Conservation (phyloP, 495 filamentous ascomycete species). For the Achaetomiella virescens region DNA sequence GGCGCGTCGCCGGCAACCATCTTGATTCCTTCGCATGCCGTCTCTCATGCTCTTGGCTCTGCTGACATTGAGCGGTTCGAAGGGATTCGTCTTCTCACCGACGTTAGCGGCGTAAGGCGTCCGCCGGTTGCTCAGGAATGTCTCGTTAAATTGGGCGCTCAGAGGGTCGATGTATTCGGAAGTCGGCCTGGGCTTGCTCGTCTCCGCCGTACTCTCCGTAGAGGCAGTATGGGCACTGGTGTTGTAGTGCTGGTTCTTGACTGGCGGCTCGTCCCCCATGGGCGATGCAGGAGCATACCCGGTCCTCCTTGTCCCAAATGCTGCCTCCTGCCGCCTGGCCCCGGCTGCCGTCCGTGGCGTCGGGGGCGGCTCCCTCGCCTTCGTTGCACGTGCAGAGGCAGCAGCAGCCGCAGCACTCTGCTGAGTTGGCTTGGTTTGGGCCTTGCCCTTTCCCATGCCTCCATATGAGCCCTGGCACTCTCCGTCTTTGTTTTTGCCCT, state of each 20-base stretch:
- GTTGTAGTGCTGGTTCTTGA: slow-evolving; percentile 41
- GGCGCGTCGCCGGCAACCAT: slow-evolving; percentile 5
- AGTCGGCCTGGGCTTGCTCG: slow-evolving; percentile 14
- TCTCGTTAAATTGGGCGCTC: slow-evolving; percentile 36
- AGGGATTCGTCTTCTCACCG: slow-evolving; percentile 61
- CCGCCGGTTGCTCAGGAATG: slow-evolving; percentile 48
- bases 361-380: slow-evolving; percentile 26
- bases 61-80: slow-evolving; percentile 35
- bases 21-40: slow-evolving; percentile 7
- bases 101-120: slow-evolving; percentile 62
- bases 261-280: slow-evolving; percentile 39
- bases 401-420: slow-evolving; percentile 1
- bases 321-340: slow-evolving; percentile 37
- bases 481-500: slow-evolving; percentile 51
- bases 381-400: neutral
- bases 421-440: slow-evolving; percentile 12
- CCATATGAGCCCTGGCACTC: slow-evolving; percentile 51
- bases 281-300: slow-evolving; percentile 39
- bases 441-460: slow-evolving; percentile 66
- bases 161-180: slow-evolving; percentile 36
- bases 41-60: slow-evolving; percentile 37
- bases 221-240: slow-evolving; percentile 25
- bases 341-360: slow-evolving; percentile 40
- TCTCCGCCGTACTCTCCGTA: slow-evolving; percentile 33
- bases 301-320: slow-evolving; percentile 37